Evolutionary conservation across 148 eudicot genomes (phyloP).

Genomic region (Dianthus caryophyllus): DNA sequence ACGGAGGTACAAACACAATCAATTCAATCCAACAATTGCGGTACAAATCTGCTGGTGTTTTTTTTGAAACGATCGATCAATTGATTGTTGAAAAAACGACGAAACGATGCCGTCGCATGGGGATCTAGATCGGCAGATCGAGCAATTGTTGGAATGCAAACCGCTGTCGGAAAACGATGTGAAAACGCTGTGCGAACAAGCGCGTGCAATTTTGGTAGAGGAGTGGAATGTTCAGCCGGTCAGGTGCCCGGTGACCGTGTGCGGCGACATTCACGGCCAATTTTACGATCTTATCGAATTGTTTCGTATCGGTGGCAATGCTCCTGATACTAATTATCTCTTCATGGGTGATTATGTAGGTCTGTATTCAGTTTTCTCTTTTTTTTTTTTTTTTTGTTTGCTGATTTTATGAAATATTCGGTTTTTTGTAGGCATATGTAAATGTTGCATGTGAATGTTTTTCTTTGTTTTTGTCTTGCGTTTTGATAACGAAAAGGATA

Average conservation of each 20-base stretch:
- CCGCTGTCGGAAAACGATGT: constrained; percentile 73
- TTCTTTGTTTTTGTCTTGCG: neutral
- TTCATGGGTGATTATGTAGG: constrained; percentile 97
- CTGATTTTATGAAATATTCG: neutral
- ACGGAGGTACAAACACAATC: neutral
- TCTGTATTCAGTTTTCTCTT: constrained; percentile 31
- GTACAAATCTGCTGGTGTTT: neutral
- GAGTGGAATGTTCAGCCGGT: constrained; percentile 97
- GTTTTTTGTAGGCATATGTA: neutral
- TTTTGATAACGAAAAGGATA: neutral
- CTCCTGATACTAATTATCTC: constrained; percentile 90
- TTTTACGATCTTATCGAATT: constrained; percentile 90
- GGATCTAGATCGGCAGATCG: constrained; percentile 89
- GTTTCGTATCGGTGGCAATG: constrained; percentile 80
- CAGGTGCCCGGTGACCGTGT: constrained; percentile 89
- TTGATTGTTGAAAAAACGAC: neutral
- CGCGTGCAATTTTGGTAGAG: constrained; percentile 79
- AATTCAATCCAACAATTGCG: neutral
- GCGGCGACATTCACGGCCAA: constrained; percentile 95
- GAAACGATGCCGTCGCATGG: constrained; percentile 63
- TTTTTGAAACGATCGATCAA: neutral
- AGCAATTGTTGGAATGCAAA: constrained; percentile 91
- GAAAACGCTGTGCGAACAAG: constrained; percentile 78
- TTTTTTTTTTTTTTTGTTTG: neutral
- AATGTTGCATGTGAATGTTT: neutral